These are phyloP conservation scores for Euptelea pleiosperma DNA, from an alignment of 164 flowering plant genomes.

Conservation along the genomic window DNA sequence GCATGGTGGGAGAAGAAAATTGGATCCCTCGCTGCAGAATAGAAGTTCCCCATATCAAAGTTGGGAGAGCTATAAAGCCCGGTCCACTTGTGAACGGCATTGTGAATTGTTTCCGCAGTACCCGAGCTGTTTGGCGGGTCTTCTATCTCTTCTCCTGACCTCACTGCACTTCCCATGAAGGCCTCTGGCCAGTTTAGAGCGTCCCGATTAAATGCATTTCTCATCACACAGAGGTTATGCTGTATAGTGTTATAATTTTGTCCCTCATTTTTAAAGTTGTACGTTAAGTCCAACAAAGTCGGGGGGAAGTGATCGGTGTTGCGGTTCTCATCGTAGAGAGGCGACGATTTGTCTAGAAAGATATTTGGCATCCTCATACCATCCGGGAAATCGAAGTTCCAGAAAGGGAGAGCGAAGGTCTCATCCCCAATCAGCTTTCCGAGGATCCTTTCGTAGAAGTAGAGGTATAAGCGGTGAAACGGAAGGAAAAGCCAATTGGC, in stretches of 20 bases:
- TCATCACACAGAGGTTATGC: too few species aligned
- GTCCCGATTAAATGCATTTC: too few species aligned
- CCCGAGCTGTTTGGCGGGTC: conserved; percentile 37
- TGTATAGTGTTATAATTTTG: too few species aligned
- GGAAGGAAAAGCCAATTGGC: conserved; percentile 50
- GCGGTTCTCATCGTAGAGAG: conserved; percentile 25
- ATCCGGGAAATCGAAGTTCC: conserved; percentile 43
- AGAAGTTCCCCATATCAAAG: conserved; percentile 23
- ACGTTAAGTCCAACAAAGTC: conserved; percentile 37
- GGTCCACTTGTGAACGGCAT: conserved; percentile 43
- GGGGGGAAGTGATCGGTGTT: conserved; percentile 37
- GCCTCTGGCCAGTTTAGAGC: too few species aligned
- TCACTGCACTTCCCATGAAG: too few species aligned
- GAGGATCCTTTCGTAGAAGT: conserved; percentile 41
- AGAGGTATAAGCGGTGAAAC: conserved; percentile 33
- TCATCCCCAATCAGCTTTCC: conserved; percentile 37
- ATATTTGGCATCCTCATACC: conserved; percentile 40
- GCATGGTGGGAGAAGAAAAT: conserved; percentile 28
- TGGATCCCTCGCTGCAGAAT: conserved; percentile 24
- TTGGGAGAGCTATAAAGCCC: conserved; percentile 29
- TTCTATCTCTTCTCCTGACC: too few species aligned
- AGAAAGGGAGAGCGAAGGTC: conserved; percentile 39
- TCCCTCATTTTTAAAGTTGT: too few species aligned
- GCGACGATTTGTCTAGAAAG: conserved; percentile 18
- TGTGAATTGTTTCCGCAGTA: too few species aligned